A percentile compares a stretch with the other conserved stretches of the same genome.
These are phyloP conservation scores for Kockiozyma suomiensis DNA, from an alignment of 805 yeast species.

Conservation along the genomic window DNA sequence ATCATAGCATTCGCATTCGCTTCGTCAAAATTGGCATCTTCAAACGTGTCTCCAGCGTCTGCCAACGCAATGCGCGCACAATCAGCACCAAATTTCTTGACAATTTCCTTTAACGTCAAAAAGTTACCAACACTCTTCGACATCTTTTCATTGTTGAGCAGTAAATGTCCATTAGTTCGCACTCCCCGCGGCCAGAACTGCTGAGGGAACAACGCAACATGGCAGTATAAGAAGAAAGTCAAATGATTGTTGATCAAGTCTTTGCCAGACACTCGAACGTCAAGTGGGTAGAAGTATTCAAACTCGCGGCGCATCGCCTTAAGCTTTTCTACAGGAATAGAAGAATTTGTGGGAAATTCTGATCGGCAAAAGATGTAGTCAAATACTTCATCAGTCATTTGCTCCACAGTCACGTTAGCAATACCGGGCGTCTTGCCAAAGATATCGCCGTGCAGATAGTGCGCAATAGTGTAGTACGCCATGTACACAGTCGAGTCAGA, in stretches of 20 bases:
- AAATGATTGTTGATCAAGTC: conserved; percentile 97
- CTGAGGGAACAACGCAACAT: conserved; percentile 90
- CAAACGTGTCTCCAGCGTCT: conserved; percentile 96
- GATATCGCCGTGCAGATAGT: conserved; percentile 81
- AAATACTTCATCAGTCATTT: conserved; percentile 90
- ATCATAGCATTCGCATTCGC: conserved; percentile 96
- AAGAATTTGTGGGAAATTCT: conserved; percentile 54
- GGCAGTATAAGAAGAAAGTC: conserved; percentile 91
- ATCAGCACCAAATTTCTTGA: conserved; percentile 92
- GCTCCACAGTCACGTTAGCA: conserved; percentile 73
- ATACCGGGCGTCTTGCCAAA: conserved; percentile 78
- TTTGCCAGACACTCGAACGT: conserved; percentile 89
- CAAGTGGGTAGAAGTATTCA: conserved; percentile 95
- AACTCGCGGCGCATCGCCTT: conserved; percentile 85
- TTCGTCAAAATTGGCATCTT: conserved; percentile 98
- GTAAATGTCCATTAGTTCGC: conserved; percentile 92
- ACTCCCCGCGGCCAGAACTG: conserved; percentile 91
- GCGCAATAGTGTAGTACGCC: conserved; percentile 89
- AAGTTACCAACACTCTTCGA: conserved; percentile 97
- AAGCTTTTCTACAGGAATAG: conserved; percentile 68
- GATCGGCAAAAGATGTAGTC: conserved; percentile 82
- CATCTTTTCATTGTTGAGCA: conserved; percentile 97
- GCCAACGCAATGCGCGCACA: conserved; percentile 97
- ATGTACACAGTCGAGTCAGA: conserved; percentile 96
- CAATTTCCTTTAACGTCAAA: conserved; percentile 82